Conservation (phyloP, 192 early-diverging fungal species). For the Backusella luteola region DNA sequence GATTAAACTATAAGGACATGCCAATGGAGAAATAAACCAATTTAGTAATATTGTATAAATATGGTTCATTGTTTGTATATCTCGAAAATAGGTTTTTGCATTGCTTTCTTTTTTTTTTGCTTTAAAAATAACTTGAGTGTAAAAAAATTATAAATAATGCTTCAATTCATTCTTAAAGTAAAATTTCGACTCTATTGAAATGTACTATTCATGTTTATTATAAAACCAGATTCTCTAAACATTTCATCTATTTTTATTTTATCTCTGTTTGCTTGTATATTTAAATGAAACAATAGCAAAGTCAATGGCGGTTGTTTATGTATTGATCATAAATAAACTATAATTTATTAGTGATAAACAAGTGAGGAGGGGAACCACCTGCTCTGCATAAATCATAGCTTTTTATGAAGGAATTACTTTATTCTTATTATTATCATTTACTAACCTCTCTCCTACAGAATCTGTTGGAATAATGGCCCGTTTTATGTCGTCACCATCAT, state of each 20-base stretch:
- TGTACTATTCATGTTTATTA: neutral
- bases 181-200: neutral
- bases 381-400: neutral
- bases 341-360: too few relatives aligned
- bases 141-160: neutral
- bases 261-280: neutral
- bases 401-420: too few relatives aligned
- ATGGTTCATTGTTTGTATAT: neutral
- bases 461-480: neutral
- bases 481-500: neutral
- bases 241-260: neutral
- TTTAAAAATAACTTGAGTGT: neutral
- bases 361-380: too few relatives aligned
- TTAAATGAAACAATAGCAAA: too few relatives aligned
- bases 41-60: conserved; percentile 8
- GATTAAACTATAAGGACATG: neutral
- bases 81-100: neutral
- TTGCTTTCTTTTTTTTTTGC: neutral
- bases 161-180: neutral
- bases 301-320: neutral
- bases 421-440: neutral
- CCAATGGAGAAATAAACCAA: neutral
- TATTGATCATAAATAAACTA: too few relatives aligned
- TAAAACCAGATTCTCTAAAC: neutral
- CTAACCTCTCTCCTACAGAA: neutral